Base-by-base conservation (phyloP, 2,329 filamentous ascomycete genomes). In the Diaporthe sp. region DNA sequence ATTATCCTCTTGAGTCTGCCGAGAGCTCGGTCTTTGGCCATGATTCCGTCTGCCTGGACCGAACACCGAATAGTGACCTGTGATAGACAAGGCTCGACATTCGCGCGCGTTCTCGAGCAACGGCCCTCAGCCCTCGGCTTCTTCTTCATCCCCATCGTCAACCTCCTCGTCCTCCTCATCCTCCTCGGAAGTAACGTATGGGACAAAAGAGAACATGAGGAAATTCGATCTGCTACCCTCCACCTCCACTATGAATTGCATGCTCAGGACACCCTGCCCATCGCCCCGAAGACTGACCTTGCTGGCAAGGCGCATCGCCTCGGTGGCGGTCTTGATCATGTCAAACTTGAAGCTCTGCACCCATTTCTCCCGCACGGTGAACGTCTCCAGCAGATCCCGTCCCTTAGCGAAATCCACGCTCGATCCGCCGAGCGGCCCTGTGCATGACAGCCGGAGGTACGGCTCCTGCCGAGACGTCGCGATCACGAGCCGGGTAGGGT, bases 171-270 rank as follows among this genome's bases (percentile, higher is more conserved):
- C 87, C 3, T 85, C 85, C 7, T 88, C 87, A 4, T 89, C 88
- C 39, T 92, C 92, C 57, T 94, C 90, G 31, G 90, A 89, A 22
- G 89, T 87, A 73, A 92, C 87, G 75, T 93, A 92, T 22, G 95
- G 94, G 75, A 97, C 92, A 81, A 97, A 95, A 28, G 94, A 89
- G 83, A 96, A 97, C 83, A 97, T 94, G 34, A 97, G 88, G 84
- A 96, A 97, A 79, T 92, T 94, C 53, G 92, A 87, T 34, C 88
- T 88, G 7, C 90, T 89, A 9, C 90, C 90, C 77, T 97, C 95
- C 57, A 96, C 88, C 82, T 98, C 95, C 22, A 99, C 93, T 94
- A 99, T 97, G 81, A 98, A 98, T 82, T 99, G 97, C 82, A 98
- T 86, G 84, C 95, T 98, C 78, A 99, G 84, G 42, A 99, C 96